Evolutionary conservation across 2,329 filamentous ascomycete species (phyloP).

Genomic region (Alternaria ventricosa): DNA sequence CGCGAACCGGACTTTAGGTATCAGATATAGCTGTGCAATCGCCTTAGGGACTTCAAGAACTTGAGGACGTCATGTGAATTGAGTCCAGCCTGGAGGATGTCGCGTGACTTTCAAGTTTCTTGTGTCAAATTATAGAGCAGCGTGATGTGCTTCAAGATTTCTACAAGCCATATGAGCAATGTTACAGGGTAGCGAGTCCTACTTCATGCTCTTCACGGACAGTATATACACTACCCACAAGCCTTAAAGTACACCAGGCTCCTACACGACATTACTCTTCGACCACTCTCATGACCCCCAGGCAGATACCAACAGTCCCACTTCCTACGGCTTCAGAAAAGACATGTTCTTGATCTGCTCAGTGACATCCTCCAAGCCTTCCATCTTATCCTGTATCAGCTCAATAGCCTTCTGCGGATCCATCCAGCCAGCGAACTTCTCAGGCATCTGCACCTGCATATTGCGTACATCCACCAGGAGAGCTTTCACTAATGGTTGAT

Average conservation of each 20-base stretch:
- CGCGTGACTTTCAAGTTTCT: background rate
- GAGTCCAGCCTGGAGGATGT: background rate
- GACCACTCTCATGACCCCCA: too few relatives aligned
- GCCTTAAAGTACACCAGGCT: background rate
- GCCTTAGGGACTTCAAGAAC: too few relatives aligned
- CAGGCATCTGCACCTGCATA: background rate
- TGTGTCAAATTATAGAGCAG: too few relatives aligned
- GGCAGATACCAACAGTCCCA: background rate
- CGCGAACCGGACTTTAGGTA: constrained; percentile 41
- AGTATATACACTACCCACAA: rapidly evolving
- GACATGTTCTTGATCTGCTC: background rate
- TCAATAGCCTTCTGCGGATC: background rate
- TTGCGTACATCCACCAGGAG: background rate
- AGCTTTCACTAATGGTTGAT: background rate
- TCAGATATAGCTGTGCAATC: constrained; percentile 34
- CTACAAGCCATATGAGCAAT: rapidly evolving
- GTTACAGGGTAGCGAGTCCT: rapidly evolving
- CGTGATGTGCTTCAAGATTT: background rate
- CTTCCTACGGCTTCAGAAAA: background rate
- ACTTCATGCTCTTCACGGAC: rapidly evolving
- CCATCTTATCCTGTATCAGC: background rate
- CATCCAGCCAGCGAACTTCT: background rate
- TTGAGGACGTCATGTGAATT: too few relatives aligned
- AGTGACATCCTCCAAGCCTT: background rate
- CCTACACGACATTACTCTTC: background rate